Evolutionary conservation across 768 basidiomycete species (phyloP), one percentile per base, ranked within the genome.

Genomic region (Cystofilobasidium bisporidii): DNA sequence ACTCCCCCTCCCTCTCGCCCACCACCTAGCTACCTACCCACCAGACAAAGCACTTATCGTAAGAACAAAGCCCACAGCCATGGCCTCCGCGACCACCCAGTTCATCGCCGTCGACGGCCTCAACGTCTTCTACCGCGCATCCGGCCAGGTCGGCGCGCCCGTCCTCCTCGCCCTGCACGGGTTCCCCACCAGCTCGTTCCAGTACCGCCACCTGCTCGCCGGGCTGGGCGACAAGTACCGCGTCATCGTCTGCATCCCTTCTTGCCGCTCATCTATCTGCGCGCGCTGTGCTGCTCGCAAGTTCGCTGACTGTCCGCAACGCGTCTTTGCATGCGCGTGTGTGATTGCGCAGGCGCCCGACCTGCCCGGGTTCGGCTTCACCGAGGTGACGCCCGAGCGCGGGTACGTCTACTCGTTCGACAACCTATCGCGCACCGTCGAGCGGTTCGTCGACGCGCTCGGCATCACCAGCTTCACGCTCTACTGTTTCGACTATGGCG

Each of bases 401-500:
- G 17, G 8, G 43, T 77, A 79, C 60, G 72, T 73, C 20, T 81
- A 79, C 70, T 71, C 72, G 2, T 83, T 83, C 72, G 79, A 75
- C 36, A 76, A 72, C 50, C 71, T 83, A 17, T 72, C 78, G 0
- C 66, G 72, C 59, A 81, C 81, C n/a, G 75, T 81, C 66, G 76
- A 74, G 28, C 73, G 74, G 1, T 82, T 82, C 72, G 73, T 81
- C 41, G 77, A 81, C 58, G 75, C 75, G 1, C 74, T 83, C 2
- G 64, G 71, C 10, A 72, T 83, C 66, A 71, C 65, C n/a, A 77
- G 76, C 43, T 81, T 80, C 64, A 78, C 78, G 1, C 72, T 81
- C 8, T 83, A 83, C 71, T 76, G 81, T 40, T 83, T 83, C 67
- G 82, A 82, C 69, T 83, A 82, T 64, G 82, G 82, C 71, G 79